Percentiles rank a stretch among this genome's conserved stretches.
phyloP scores from a whole-genome alignment of 2,329 filamentous ascomycete species.

The Aphanocladium album region DNA sequence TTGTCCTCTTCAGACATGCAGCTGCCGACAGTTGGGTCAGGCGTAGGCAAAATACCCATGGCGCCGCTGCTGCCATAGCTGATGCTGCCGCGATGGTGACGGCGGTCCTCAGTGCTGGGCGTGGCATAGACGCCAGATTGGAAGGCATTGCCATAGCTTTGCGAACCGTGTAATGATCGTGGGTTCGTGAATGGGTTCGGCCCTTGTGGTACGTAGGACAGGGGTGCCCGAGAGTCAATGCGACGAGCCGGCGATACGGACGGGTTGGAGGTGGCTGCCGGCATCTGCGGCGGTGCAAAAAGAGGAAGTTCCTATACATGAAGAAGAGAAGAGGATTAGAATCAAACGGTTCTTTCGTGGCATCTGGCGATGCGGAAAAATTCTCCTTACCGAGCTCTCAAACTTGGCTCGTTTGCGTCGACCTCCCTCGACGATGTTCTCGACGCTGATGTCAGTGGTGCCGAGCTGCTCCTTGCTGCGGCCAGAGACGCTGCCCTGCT shows the following conservation, averaged over 20 bases:
- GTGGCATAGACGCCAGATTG: slow-evolving; percentile 58
- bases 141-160: slow-evolving; percentile 57
- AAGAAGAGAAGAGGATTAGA: slow-evolving; percentile 20
- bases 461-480: slow-evolving; percentile 81
- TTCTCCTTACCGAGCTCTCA: slow-evolving; percentile 83
- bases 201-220: slow-evolving; percentile 71
- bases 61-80: slow-evolving; percentile 45
- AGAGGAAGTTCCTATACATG: slow-evolving; percentile 76
- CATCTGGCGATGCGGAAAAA: neutral
- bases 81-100: slow-evolving; percentile 56
- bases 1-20: slow-evolving; percentile 92
- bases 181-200: slow-evolving; percentile 78
- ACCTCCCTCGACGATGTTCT: slow-evolving; percentile 96
- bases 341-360: neutral
- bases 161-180: slow-evolving; percentile 76
- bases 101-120: slow-evolving; percentile 56
- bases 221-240: slow-evolving; percentile 62
- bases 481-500: slow-evolving; percentile 65
- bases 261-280: slow-evolving; percentile 91
- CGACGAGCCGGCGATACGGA: slow-evolving; percentile 90
- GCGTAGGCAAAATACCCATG: slow-evolving; percentile 72
- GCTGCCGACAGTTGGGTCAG: slow-evolving; percentile 94
- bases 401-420: slow-evolving; percentile 91
- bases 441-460: slow-evolving; percentile 94
- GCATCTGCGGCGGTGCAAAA: slow-evolving; percentile 91